Conservation (phyloP, 352 stramenopile genomes). For the Phytophthora chlamydospora region DNA sequence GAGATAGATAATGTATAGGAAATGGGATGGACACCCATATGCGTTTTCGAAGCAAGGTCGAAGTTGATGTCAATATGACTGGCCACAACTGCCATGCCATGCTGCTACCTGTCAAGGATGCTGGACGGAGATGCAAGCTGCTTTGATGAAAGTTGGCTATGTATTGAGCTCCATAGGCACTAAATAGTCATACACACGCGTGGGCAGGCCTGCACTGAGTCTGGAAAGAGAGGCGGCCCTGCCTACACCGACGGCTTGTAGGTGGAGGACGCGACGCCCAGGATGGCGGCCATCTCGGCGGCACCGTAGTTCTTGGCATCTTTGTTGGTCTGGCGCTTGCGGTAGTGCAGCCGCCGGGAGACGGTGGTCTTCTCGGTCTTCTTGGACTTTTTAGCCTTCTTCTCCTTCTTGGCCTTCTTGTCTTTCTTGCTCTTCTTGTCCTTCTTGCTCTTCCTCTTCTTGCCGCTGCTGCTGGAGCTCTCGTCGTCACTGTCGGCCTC, state of each 20-base stretch:
- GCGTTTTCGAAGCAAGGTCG: neutral
- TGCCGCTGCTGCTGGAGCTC: slow-evolving; percentile 23
- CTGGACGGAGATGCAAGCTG: neutral
- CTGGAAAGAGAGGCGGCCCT: neutral
- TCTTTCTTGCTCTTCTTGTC: slow-evolving; percentile 46
- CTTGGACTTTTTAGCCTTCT: slow-evolving; percentile 76
- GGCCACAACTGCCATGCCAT: too few species aligned
- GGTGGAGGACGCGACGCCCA: slow-evolving; percentile 70
- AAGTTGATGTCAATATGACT: neutral
- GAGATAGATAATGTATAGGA: neutral
- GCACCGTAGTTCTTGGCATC: slow-evolving; percentile 86
- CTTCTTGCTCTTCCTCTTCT: slow-evolving; percentile 45
- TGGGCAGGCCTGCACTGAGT: neutral
- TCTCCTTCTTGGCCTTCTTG: slow-evolving; percentile 63
- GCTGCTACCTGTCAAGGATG: too few species aligned
- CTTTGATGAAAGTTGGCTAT: slow-evolving; percentile 25
- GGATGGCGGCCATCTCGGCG: slow-evolving; percentile 84
- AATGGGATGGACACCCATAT: neutral
- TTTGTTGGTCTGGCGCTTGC: slow-evolving; percentile 87
- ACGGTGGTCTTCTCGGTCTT: slow-evolving; percentile 49
- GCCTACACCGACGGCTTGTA: slow-evolving; percentile 35
- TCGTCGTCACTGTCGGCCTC: slow-evolving; percentile 39
- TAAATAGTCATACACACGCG: slow-evolving; percentile 36
- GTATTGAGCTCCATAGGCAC: slow-evolving; percentile 30
- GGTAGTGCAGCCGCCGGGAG: slow-evolving; percentile 77